These are phyloP conservation scores for Ogataea zsoltii DNA, from an alignment of 805 yeast species.

Conservation along the genomic window DNA sequence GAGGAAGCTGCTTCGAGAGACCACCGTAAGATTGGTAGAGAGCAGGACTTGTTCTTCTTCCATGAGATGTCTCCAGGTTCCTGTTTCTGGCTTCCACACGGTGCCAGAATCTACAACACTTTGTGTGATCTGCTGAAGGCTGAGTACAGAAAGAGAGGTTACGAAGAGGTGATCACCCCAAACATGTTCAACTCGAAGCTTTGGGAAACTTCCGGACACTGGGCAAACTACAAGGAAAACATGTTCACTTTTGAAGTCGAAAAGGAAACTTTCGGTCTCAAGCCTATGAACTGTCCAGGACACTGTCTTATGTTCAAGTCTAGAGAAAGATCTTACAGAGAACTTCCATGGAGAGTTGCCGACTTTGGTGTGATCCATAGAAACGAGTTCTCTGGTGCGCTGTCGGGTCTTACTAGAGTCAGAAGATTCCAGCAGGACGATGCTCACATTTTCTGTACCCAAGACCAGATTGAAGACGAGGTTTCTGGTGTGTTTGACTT, in stretches of 20 bases:
- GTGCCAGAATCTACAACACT: slow-evolving; percentile 93
- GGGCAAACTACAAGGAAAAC: slow-evolving; percentile 96
- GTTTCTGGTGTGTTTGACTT: slow-evolving; percentile 84
- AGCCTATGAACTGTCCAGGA: slow-evolving; percentile 92
- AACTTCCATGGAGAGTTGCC: slow-evolving; percentile 98
- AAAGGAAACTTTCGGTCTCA: slow-evolving; percentile 90
- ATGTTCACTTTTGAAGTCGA: slow-evolving; percentile 97
- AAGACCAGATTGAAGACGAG: slow-evolving; percentile 86
- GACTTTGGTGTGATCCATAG: slow-evolving; percentile 97
- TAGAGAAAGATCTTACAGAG: slow-evolving; percentile 94
- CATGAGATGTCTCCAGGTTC: slow-evolving; percentile 98
- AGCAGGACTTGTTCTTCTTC: slow-evolving; percentile 94
- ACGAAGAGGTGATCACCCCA: slow-evolving; percentile 98
- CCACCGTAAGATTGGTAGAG: slow-evolving; percentile 94
- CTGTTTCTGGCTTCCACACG: slow-evolving; percentile 99
- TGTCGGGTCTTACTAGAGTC: slow-evolving; percentile 93
- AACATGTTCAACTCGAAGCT: slow-evolving; percentile 96
- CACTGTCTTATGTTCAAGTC: slow-evolving; percentile 92
- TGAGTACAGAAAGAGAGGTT: slow-evolving; percentile 92
- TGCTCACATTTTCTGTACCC: slow-evolving; percentile 95
- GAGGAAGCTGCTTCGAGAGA: slow-evolving; percentile 96
- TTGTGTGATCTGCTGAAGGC: slow-evolving; percentile 74
- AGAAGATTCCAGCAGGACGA: slow-evolving; percentile 99
- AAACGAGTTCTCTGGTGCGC: slow-evolving; percentile 94
- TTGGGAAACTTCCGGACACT: slow-evolving; percentile 99